Base-by-base conservation (phyloP, 208 protist species). In the Leishmania mexicana region DNA sequence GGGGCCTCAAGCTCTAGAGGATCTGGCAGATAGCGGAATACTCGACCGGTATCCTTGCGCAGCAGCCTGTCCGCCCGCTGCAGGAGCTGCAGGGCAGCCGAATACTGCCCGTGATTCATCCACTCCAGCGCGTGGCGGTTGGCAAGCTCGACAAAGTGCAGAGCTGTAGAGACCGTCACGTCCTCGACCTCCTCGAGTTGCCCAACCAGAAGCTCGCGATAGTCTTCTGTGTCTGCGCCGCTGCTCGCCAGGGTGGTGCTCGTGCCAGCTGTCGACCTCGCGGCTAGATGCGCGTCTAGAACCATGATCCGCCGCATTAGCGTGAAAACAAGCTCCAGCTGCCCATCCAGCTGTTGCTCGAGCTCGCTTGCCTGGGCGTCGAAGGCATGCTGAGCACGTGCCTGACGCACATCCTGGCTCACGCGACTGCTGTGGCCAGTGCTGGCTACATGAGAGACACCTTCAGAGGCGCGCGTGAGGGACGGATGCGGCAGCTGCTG, bases 61-160 rank as follows among this genome's bases (percentile, higher is more conserved):
- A 88, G 83, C 31, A 94, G 81, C 0, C 76, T 73, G 17, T 92
- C 91, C 0, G 82, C 86, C 7, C 75, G 68, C 24, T 88, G 76
- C 62, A 97, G 82, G 24, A 89, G 78, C 80, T 93, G 79, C 75
- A 95, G 83, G 17, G 92, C 88, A 13, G 86, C 75, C 17, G 92
- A 93, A 64, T 88, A 94, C 2, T 90, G 84, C 38, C 82, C 79
- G 42, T 89, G 79, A 79, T 96, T 97, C 31, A 96, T 85, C 65
- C 82, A 85, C 80, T 89, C 84, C 68, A 97, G 84, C 13, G 90
- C 92, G 54, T 86, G 75, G 3, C 83, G 83, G 58, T 83, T 86
- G 35, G 49, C 75, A 17, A 75, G 58, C 83, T 79, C 75, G 2
- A 86, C 83, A 53, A 82, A 86, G 67, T 68, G 62, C 74, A 86